phyloP scores from a whole-genome alignment of 2,329 filamentous ascomycete species.

The Camillea tinctor region DNA sequence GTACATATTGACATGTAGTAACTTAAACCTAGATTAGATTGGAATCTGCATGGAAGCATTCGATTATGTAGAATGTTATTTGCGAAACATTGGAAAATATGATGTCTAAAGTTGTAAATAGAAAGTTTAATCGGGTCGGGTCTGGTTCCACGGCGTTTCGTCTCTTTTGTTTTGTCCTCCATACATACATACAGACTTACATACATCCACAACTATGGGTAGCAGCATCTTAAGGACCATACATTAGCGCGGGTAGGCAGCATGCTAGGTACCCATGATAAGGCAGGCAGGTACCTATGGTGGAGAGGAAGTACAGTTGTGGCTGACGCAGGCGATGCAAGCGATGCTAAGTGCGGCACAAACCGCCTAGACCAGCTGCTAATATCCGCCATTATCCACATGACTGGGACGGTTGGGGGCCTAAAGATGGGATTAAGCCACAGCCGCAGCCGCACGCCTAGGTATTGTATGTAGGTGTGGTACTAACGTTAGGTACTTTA shows the following conservation, averaged over 20 bases:
- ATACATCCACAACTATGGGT: too few relatives aligned
- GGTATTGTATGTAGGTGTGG: constrained; percentile 8
- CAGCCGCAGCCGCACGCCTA: constrained; percentile 9
- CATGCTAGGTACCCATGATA: neutral
- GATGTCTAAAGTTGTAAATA: too few relatives aligned
- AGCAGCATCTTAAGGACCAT: neutral
- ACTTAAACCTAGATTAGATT: too few relatives aligned
- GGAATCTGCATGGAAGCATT: neutral
- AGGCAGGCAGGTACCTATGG: neutral
- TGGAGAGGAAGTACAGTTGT: neutral
- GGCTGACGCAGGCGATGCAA: neutral
- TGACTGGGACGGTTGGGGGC: neutral
- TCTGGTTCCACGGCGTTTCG: too few relatives aligned
- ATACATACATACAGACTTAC: too few relatives aligned
- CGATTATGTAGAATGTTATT: too few relatives aligned
- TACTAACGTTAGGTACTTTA: neutral
- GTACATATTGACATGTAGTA: too few relatives aligned
- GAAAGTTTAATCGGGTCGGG: too few relatives aligned
- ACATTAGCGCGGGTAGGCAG: neutral
- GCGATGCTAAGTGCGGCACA: neutral
- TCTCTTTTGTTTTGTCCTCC: too few relatives aligned
- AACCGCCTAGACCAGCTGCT: neutral
- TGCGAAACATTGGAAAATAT: too few relatives aligned
- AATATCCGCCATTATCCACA: neutral
- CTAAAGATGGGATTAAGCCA: constrained; percentile 10